phyloP scores from a whole-genome alignment of 495 filamentous ascomycete species.

The Aspergillus mulundensis region DNA sequence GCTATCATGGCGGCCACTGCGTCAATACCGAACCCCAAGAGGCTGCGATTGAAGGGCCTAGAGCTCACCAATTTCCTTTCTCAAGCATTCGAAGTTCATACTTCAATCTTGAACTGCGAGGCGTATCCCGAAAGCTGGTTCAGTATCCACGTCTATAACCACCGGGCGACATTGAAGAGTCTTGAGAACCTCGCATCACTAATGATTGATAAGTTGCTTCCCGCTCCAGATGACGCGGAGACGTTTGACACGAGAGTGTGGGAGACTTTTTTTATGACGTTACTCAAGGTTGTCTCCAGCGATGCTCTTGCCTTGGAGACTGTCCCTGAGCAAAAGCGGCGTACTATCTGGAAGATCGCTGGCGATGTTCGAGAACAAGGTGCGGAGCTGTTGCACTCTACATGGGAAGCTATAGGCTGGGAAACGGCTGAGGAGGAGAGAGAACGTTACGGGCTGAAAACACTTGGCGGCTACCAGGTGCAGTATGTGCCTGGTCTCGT shows the following conservation, averaged over 20 bases:
- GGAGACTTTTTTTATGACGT: slow-evolving; percentile 85
- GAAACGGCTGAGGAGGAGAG: slow-evolving; percentile 76
- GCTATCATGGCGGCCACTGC: slow-evolving; percentile 80
- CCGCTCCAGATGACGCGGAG: slow-evolving; percentile 87
- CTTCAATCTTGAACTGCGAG: slow-evolving; percentile 83
- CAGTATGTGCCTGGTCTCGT: slow-evolving; percentile 95
- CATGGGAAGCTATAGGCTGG: slow-evolving; percentile 98
- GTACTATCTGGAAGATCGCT: slow-evolving; percentile 98
- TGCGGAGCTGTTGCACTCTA: slow-evolving; percentile 73
- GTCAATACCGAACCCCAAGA: slow-evolving; percentile 52
- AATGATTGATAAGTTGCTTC: slow-evolving; percentile 72
- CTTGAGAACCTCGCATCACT: slow-evolving; percentile 80
- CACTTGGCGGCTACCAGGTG: slow-evolving; percentile 94
- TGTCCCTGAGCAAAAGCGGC: slow-evolving; percentile 92
- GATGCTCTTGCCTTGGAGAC: slow-evolving; percentile 88
- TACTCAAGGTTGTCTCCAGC: slow-evolving; percentile 85
- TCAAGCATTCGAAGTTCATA: slow-evolving; percentile 69
- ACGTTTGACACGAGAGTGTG: slow-evolving; percentile 89
- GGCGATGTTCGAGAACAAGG: slow-evolving; percentile 93
- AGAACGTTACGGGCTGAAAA: slow-evolving; percentile 69
- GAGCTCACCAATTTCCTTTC: slow-evolving; percentile 73
- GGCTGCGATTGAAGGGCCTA: slow-evolving; percentile 61
- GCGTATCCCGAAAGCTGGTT: slow-evolving; percentile 90
- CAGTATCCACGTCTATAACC: slow-evolving; percentile 90
- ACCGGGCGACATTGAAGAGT: slow-evolving; percentile 82